Evolutionary conservation across 2,329 filamentous ascomycete genomes (phyloP).

Genomic region (Alternaria conjuncta): DNA sequence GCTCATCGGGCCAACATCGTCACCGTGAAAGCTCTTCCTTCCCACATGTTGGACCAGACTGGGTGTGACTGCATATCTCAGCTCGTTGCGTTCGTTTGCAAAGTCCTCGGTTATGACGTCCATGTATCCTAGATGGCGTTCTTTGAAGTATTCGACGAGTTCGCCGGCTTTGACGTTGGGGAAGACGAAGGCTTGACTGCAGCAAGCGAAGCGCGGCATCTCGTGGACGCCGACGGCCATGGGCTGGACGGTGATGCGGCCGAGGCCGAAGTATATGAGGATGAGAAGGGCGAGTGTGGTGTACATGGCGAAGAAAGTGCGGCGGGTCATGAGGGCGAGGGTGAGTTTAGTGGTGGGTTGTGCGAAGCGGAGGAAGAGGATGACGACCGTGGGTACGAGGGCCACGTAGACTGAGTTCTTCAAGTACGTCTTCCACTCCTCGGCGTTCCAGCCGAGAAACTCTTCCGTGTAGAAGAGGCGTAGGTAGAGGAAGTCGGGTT

Average conservation of each 20-base stretch:
- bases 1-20: slow-evolving; percentile 32
- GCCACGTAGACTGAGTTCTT: slow-evolving; percentile 40
- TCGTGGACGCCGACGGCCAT: slow-evolving; percentile 46
- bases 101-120: slow-evolving; percentile 53
- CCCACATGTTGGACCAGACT: slow-evolving; percentile 56
- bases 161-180: slow-evolving; percentile 41
- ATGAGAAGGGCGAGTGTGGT: slow-evolving; percentile 17
- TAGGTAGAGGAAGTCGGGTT: slow-evolving; percentile 50
- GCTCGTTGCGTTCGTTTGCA: slow-evolving; percentile 47
- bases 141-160: slow-evolving; percentile 42
- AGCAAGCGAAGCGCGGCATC: slow-evolving; percentile 54
- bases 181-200: slow-evolving; percentile 54
- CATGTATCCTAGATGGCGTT: slow-evolving; percentile 44
- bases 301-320: slow-evolving; percentile 29
- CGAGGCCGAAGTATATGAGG: slow-evolving; percentile 51
- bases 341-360: slow-evolving; percentile 27
- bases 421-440: slow-evolving; percentile 50
- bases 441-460: slow-evolving; percentile 55
- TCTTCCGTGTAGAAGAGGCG: slow-evolving; percentile 57
- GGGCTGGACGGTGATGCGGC: slow-evolving; percentile 48
- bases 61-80: slow-evolving; percentile 53
- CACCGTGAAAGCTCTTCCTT: slow-evolving; percentile 47
- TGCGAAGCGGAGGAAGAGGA: slow-evolving; percentile 36
- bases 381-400: slow-evolving; percentile 19
- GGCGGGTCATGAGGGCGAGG: slow-evolving; percentile 25